Base-by-base conservation (phyloP, 768 basidiomycete genomes). In the Termitomyces sp. region DNA sequence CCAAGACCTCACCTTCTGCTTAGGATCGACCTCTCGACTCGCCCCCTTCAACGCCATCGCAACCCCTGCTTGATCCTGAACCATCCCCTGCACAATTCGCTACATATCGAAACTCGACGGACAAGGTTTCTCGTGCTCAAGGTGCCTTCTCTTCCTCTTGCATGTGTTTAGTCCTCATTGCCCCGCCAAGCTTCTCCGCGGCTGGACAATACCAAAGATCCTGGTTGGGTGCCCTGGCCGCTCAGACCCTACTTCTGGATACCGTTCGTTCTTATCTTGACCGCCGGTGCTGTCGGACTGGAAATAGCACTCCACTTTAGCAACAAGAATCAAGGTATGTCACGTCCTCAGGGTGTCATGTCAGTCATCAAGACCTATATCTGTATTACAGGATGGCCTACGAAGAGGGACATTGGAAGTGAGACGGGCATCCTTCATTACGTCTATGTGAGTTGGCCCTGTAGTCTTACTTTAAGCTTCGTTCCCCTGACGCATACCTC, bases 241-340 rank as follows among this genome's bases (percentile, higher is more conserved):
- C 75, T 85, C 4, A 74, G 77, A 38, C 65, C 69, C n/a, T 80
- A 75, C 70, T 83, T 82, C 63, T 81, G 80, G 78, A 63, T 79
- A 7, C 68, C 79, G 0, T 72, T 82, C 39, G 73, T 80, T 9
- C 24, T 73, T 1, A 61, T 80, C 28, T 67, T 84, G 59, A 66
- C 75, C 3, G 62, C 59, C 13, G 74, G 73, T 4, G 82, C 81
- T 4, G 72, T 81, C 58, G 81, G 71, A 1, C 67, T 85, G 36
- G 81, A 84, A 65, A 66, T 83, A 22, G 80, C 78, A 0, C 70
- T 83, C 22, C 74, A 78, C 63, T 78, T 79, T 59, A 81, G 76
- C 58, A 76, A 79, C 45, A 76, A 78, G 58, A 75, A 79, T 22
- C 76, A 78, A 63, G 82, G 82, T 78, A 49, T 54, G 66, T 69